Base-by-base conservation (phyloP, 106 monocot genomes). In the Narthecium ossifragum region DNA sequence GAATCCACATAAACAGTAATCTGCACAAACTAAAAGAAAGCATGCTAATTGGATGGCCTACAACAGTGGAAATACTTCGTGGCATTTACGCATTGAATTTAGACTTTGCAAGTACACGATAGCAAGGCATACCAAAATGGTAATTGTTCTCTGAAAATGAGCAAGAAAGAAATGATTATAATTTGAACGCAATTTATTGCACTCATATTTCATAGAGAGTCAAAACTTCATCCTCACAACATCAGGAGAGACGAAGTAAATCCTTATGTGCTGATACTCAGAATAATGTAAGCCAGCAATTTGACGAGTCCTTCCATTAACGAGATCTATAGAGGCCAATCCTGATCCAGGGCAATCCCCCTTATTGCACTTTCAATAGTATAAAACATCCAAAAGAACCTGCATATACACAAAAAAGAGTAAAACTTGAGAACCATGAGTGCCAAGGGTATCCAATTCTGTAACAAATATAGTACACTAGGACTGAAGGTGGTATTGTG, bases 201-300 rank as follows among this genome's bases (percentile, higher is more conserved):
- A n/a, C n/a, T n/a, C n/a, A n/a, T 13, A 1, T 0, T 13, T 4
- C 6, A 13, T 3, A 46, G 59, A 31, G 15, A 64, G 34, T 40
- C 20, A 21, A 73, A 98, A 90, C 86, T 98, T 98, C 98, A 98
- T 98, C 73, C 88, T 98, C 26, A 98, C 98, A 31, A 84, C 84
- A 74, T 98, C 87, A 28, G 98, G 98, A 31, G 98, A 78, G 29
- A 98, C 87, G 61, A 98, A 91, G 53, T 98, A 98, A 40, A 98
- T 77, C 65, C 87, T 87, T 22, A 91, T 64, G 26, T 80, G 76
- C n/a, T 62, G 31, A 63, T 98, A 91, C 64, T 81, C 87, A 3
- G 90, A 38, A 98, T 85, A 26, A 98, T 71, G 64, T 98, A 85
- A 51, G 98, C 98, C 21, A 98, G 41, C 0, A 91, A 98, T 46